Base-by-base conservation (phyloP, 768 basidiomycete species). In the Pisolithus albus region DNA sequence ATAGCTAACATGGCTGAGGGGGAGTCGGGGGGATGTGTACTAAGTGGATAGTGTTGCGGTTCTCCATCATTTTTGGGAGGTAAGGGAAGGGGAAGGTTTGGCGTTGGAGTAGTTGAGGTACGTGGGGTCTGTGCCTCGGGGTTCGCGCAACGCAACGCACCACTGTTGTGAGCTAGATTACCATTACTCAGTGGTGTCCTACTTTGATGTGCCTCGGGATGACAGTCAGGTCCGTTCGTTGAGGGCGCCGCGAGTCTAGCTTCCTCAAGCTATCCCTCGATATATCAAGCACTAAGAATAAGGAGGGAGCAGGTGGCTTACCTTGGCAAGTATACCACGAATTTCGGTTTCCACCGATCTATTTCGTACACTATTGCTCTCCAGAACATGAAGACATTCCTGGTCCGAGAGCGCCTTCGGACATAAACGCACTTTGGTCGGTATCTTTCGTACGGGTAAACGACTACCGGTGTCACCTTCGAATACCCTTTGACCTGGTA, bases 301-400 rank as follows among this genome's bases (percentile, higher is more conserved):
- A 30, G 32, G 5, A n/a, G 32, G 30, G 37, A 15, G 16, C 34
- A 24, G 50, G 45, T 52, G 40, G 16, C 71, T 16, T 46, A 75
- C 77, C 58, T 60, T 68, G 51, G 65, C 64, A 11, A 64, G 59
- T 45, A 74, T 68, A 44, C 57, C 54, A 51, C 69, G 69, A 40
- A 80, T 70, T 57, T 80, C 77, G 15, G 63, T 52, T 52, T 78
- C 76, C 47, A 81, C 57, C 6, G 65, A 62, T 44, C 67, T 68
- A 55, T 81, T 79, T 47, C 71, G 67, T 5, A 68, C 61, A 11
- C 61, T 61, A 26, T 70, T 73, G 41, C 61, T 58, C 46, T 73
- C 71, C 21, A 78, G 54, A 19, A 75, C 65, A 16, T 65, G 63
- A 24, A 75, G 61, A 37, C 72, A 69, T n/a, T 75, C 68, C 45